phyloP scores from a whole-genome alignment of 2,329 filamentous ascomycete species.

The Macrophomina phaseolina region DNA sequence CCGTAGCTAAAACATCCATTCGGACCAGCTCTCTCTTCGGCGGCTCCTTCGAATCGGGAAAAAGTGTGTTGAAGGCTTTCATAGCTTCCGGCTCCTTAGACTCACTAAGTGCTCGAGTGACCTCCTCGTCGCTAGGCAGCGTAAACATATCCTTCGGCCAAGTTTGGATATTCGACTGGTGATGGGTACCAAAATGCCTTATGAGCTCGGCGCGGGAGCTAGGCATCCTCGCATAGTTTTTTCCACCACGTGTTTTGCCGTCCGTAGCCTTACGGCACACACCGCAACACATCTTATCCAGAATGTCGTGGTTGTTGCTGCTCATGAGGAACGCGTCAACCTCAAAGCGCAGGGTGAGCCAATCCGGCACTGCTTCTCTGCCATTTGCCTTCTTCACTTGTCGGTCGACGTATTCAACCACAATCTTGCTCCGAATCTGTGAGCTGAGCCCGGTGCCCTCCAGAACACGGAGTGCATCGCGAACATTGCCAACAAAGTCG shows the following conservation, averaged over 20 bases:
- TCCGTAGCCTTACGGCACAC: constrained; percentile 20
- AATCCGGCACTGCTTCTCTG: constrained; percentile 4
- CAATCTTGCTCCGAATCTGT: constrained; percentile 34
- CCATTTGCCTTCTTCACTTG: constrained; percentile 18
- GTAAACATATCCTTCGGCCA: constrained; percentile 28
- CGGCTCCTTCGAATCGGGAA: constrained; percentile 23
- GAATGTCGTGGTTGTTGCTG: constrained; percentile 26
- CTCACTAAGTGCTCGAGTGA: constrained; percentile 12
- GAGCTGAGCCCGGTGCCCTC: constrained; percentile 31
- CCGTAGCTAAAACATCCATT: constrained; percentile 17
- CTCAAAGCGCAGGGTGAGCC: constrained; percentile 17
- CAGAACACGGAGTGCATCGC: constrained; percentile 33
- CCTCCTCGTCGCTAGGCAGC: constrained; percentile 23
- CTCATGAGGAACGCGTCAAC: constrained; percentile 25
- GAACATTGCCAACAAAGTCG: constrained; percentile 35
- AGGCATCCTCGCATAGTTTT: constrained; percentile 26
- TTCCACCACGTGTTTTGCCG: constrained; percentile 24
- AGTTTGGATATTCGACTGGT: constrained; percentile 9
- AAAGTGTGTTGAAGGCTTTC: constrained; percentile 19
- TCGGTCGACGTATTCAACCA: constrained; percentile 34
- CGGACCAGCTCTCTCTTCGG: constrained; percentile 22
- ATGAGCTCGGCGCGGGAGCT: constrained; percentile 25
- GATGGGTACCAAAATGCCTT: constrained; percentile 21
- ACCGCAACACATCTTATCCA: constrained; percentile 27
- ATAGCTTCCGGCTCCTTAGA: constrained; percentile 4